A percentile compares a stretch with the other conserved stretches of the same genome.
These are phyloP conservation scores for Pseudogymnoascus sp. DNA, from an alignment of 2,329 filamentous ascomycete species.

Conservation along the genomic window DNA sequence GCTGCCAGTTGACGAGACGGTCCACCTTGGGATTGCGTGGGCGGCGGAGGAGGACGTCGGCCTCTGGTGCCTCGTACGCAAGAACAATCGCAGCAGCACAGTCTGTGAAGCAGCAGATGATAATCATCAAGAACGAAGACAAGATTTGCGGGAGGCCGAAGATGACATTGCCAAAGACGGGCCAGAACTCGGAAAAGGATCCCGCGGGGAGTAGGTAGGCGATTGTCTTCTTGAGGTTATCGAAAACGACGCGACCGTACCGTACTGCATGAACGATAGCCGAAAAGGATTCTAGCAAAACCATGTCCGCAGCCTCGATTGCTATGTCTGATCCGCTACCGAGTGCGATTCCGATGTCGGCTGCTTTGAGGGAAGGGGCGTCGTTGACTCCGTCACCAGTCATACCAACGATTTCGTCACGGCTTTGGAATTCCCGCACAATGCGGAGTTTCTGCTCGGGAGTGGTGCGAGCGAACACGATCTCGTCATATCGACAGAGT, in stretches of 20 bases:
- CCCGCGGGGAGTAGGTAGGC: constrained; percentile 52
- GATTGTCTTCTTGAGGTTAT: constrained; percentile 68
- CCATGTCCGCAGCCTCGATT: constrained; percentile 52
- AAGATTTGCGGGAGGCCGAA: constrained; percentile 55
- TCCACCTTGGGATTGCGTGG: constrained; percentile 63
- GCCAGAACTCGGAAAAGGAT: constrained; percentile 52
- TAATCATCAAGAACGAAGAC: constrained; percentile 49
- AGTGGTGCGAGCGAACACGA: constrained; percentile 69
- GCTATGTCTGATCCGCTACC: constrained; percentile 49
- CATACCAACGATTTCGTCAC: constrained; percentile 48
- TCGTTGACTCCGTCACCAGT: constrained; percentile 40
- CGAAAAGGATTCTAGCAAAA: constrained; percentile 57
- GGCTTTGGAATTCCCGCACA: constrained; percentile 62
- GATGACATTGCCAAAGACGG: constrained; percentile 54
- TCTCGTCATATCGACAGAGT: constrained; percentile 58
- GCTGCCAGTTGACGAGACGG: constrained; percentile 63
- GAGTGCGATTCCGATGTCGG: constrained; percentile 50
- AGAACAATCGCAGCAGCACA: constrained; percentile 64
- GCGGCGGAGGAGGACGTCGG: constrained; percentile 61
- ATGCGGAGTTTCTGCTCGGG: constrained; percentile 74
- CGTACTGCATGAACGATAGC: constrained; percentile 63
- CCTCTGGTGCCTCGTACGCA: constrained; percentile 69
- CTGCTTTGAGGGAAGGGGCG: constrained; percentile 46
- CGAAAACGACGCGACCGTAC: constrained; percentile 67
- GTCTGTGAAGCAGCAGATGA: constrained; percentile 59